Evolutionary conservation across 768 basidiomycete genomes (phyloP).

Genomic region (Pleurotus ostreatus): DNA sequence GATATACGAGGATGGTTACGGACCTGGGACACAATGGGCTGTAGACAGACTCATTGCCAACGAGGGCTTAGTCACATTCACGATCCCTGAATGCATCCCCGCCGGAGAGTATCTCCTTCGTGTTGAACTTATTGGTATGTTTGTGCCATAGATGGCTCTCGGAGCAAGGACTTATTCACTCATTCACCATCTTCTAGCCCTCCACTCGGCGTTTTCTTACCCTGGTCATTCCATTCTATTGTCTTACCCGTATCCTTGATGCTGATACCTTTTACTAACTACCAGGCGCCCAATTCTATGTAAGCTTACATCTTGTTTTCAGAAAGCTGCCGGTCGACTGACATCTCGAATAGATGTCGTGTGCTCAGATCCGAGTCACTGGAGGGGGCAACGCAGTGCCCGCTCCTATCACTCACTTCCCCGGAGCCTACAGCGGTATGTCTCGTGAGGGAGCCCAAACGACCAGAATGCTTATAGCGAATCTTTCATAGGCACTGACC

Average conservation of each 20-base stretch:
- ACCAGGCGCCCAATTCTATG: conserved; percentile 5
- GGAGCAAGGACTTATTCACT: not conserved
- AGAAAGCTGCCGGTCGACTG: not conserved
- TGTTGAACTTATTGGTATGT: conserved; percentile 5
- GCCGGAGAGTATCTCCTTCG: conserved; percentile 13
- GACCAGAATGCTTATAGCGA: not conserved
- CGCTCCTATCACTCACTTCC: not conserved
- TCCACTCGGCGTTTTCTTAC: conserved; percentile 2
- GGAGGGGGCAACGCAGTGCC: not conserved
- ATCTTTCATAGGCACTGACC: not conserved
- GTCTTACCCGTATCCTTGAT: not conserved
- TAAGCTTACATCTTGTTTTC: not conserved
- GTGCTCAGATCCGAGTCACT: conserved; percentile 3
- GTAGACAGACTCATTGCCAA: conserved; percentile 34
- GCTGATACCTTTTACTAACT: not conserved
- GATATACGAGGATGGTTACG: conserved; percentile 34
- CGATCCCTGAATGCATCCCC: conserved; percentile 14
- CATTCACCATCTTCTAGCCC: not conserved
- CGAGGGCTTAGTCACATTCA: conserved; percentile 38
- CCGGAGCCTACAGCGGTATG: not conserved
- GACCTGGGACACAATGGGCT: conserved; percentile 29
- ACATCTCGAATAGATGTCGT: not conserved
- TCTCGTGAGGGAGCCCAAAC: not conserved
- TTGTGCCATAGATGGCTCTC: not conserved
- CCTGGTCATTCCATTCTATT: not conserved